Conservation (phyloP, 192 early-diverging fungal genomes). For the Coemansia sp. region DNA sequence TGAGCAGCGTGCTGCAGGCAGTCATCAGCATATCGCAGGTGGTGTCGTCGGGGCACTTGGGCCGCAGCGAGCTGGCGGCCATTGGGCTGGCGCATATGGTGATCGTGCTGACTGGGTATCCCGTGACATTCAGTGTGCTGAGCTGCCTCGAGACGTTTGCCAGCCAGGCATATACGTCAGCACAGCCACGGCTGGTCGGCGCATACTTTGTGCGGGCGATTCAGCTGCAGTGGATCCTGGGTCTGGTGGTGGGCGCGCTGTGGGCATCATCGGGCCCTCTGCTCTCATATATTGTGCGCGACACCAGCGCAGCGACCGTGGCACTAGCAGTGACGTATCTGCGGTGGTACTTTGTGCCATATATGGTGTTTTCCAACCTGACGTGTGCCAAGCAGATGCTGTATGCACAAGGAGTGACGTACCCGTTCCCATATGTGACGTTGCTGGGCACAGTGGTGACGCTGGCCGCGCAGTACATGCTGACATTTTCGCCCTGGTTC, state of each 20-base stretch:
- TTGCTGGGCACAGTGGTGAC: slow-evolving; percentile 36
- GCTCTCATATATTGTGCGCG: slow-evolving; percentile 21
- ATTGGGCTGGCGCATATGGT: slow-evolving; percentile 74
- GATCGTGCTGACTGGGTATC: slow-evolving; percentile 70
- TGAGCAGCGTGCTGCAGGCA: slow-evolving; percentile 64
- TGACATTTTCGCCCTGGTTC: slow-evolving; percentile 49
- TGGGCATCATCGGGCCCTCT: slow-evolving; percentile 32
- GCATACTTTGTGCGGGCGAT: slow-evolving; percentile 44
- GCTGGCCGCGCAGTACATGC: slow-evolving; percentile 34
- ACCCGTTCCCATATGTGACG: slow-evolving; percentile 45
- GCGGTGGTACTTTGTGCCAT: slow-evolving; percentile 53
- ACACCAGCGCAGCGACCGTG: slow-evolving; percentile 11
- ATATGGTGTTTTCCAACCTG: slow-evolving; percentile 34
- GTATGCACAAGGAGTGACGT: slow-evolving; percentile 50
- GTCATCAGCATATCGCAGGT: slow-evolving; percentile 67
- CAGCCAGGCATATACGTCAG: slow-evolving; percentile 66
- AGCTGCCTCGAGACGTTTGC: slow-evolving; percentile 77
- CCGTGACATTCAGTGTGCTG: slow-evolving; percentile 67
- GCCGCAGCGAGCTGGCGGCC: slow-evolving; percentile 64
- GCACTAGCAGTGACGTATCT: slow-evolving; percentile 29
- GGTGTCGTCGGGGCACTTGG: slow-evolving; percentile 66
- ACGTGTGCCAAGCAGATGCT: slow-evolving; percentile 39
- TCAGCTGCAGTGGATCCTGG: slow-evolving; percentile 41
- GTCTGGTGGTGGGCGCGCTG: slow-evolving; percentile 38
- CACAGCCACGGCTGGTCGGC: slow-evolving; percentile 45